phyloP scores from a whole-genome alignment of 1,139 yeast species.

The Suhomyces bribrorum region DNA sequence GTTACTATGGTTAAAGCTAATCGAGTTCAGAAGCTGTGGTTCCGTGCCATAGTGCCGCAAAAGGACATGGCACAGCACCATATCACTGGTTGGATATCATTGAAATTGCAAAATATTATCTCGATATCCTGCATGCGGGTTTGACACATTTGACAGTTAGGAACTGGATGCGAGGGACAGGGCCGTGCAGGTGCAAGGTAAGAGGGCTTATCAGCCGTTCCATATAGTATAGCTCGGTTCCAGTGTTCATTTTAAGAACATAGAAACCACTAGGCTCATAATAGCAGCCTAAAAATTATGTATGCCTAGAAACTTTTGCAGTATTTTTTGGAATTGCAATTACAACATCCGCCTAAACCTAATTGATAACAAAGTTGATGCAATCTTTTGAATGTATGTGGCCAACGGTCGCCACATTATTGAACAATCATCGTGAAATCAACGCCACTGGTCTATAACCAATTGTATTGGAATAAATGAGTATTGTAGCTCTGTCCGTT shows the following conservation, averaged over 20 bases:
- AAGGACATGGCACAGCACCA: background rate
- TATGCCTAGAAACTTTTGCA: background rate
- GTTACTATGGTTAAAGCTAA: too few relatives aligned
- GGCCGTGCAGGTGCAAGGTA: background rate
- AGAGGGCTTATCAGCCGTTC: background rate
- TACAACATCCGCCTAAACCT: background rate
- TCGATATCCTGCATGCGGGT: slow-evolving; percentile 5
- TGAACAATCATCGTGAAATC: too few relatives aligned
- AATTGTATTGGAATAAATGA: too few relatives aligned
- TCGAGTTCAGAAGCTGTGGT: too few relatives aligned
- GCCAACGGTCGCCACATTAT: too few relatives aligned
- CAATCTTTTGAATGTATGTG: too few relatives aligned
- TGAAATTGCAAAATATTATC: background rate
- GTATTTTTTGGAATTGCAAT: too few relatives aligned
- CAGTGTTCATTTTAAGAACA: too few relatives aligned
- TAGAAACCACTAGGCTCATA: too few relatives aligned
- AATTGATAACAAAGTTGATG: background rate
- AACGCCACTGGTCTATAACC: too few relatives aligned
- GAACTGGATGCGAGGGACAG: background rate
- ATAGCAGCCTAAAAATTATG: too few relatives aligned
- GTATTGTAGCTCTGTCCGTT: too few relatives aligned
- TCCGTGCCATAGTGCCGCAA: background rate
- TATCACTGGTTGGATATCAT: background rate
- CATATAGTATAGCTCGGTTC: background rate
- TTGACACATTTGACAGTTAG: slow-evolving; percentile 9